Evolutionary conservation across 2,329 filamentous ascomycete species (phyloP), one percentile per base, ranked within the genome.

Genomic region (Cytospora piceae): DNA sequence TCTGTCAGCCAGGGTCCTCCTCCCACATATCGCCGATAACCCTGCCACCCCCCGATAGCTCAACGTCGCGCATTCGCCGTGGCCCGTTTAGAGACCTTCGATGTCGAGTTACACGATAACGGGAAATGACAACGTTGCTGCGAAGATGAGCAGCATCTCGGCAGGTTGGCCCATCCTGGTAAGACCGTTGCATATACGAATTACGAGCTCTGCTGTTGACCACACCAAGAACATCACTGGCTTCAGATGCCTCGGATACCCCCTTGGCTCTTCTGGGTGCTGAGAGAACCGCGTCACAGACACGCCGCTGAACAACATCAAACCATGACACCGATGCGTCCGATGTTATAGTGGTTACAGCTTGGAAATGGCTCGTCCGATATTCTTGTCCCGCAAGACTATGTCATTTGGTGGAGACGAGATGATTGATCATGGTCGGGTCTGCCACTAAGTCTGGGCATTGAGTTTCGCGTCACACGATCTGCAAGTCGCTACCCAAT

Each of bases 371-470:
- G 22, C 29, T 34, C 39, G 57, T 31, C 61, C 61, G 61, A 39
- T 37, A n/a, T 27, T n/a, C 34, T 34, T 53, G 53, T 39, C 53
- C 39, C 51, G 61, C 61, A 63, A 37, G 7, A 42, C 24, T 29
- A 34, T 8, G n/a, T 42, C 39, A 57, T 55, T 29, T 52, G 22
- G 53, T 29, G 49, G 52, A 57, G 61, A 63, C 52, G 61, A 63
- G 53, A 63, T 63, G 61, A 57, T 57, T 39, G 61, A 63, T 51
- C 53, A 57, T 63, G 55, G 61, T 49, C 42, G 27, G 61, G 57
- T 63, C 61, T 46, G 42, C 61, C 61, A 42, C 53, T 63, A 42
- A 39, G 53, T 63, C 53, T 63, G 61, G 51, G 54, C 61, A 63
- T 39, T 15, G n/a, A 29, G 37, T 53, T 15, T 63, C 39, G 53